Evolutionary conservation across 148 eudicot species (phyloP), one percentile per base, ranked within the genome.

Genomic region (Chenopodium suecicum): DNA sequence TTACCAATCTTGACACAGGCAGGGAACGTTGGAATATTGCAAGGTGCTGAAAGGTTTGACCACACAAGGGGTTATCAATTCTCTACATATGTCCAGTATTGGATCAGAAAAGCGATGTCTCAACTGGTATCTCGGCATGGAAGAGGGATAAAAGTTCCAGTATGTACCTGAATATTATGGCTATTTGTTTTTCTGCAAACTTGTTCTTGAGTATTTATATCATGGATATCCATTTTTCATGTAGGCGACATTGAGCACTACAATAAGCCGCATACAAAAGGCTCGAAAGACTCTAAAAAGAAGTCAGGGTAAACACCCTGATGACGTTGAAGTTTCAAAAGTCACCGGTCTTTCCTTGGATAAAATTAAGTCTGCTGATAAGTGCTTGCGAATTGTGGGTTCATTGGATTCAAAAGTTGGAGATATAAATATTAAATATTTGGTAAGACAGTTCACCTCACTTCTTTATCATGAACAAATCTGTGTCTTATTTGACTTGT

Each of bases 41-140:
- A 90, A 91, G 98, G 98, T 27, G 98, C 98, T 32, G 89, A 88
- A 83, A 89, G 95, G 83, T 94, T 94, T 82, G 98, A 94, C 68
- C 93, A 89, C 83, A 89, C 89, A 27, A 93, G 92, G 81, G 98
- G 97, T 32, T 93, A 87, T 83, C 87, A 88, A 80, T 94, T 94
- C 86, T 94, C 98, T 13, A 94, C 97, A 29, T 93, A 94, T 60
- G 97, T 91, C 69, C 95, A 93, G 84, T 93, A 90, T 79, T 94
- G 98, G 98, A 90, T 94, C 74, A 85, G 93, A 85, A 94, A 91
- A 79, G 88, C 94, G 46, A 91, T 94, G 89, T 91, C 94, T 72
- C 88, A 81, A 52, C 58, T 94, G 81, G 91, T 93, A 19, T 88
- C 93, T 54, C 88, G 82, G 60, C 92, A 94, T 90, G 87, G 90